phyloP scores from a whole-genome alignment of 352 stramenopile genomes.

The Thraustotheca clavata region DNA sequence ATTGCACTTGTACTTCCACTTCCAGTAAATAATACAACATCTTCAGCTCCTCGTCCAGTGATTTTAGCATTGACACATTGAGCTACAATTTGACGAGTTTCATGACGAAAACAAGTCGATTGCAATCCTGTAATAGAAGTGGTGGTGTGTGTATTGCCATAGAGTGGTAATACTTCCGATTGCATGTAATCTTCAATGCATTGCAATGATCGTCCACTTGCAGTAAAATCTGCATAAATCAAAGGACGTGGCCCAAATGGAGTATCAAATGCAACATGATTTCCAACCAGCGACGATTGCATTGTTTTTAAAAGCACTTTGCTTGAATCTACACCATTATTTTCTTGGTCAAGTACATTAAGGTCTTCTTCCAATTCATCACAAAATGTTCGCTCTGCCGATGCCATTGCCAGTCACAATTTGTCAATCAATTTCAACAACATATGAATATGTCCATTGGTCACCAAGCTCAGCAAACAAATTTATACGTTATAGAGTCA shows the following conservation, averaged over 20 bases:
- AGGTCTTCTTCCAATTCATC: conserved; percentile 72
- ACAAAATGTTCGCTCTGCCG: conserved; percentile 55
- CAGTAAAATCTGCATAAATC: conserved; percentile 94
- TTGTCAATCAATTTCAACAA: too few relatives aligned
- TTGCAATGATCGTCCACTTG: conserved; percentile 61
- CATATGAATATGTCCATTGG: too few relatives aligned
- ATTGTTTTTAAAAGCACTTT: conserved; percentile 33
- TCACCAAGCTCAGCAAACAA: too few relatives aligned
- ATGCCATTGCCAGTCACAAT: neutral
- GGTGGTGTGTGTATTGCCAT: conserved; percentile 91
- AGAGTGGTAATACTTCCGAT: conserved; percentile 75
- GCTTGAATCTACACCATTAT: conserved; percentile 2
- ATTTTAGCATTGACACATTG: conserved; percentile 23
- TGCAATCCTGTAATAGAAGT: conserved; percentile 34
- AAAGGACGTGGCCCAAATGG: conserved; percentile 69
- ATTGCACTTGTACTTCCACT: conserved; percentile 78
- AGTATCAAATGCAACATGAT: conserved; percentile 37
- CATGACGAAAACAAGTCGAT: conserved; percentile 76
- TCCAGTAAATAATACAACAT: conserved; percentile 94
- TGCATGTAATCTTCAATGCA: conserved; percentile 77
- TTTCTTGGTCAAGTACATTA: neutral
- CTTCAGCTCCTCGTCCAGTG: conserved; percentile 39
- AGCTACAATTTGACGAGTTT: conserved; percentile 78
- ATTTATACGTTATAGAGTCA: too few relatives aligned
- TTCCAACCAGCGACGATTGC: conserved; percentile 38